These are phyloP conservation scores for Amanita phalloides DNA, from an alignment of 768 basidiomycete species.

Conservation along the genomic window DNA sequence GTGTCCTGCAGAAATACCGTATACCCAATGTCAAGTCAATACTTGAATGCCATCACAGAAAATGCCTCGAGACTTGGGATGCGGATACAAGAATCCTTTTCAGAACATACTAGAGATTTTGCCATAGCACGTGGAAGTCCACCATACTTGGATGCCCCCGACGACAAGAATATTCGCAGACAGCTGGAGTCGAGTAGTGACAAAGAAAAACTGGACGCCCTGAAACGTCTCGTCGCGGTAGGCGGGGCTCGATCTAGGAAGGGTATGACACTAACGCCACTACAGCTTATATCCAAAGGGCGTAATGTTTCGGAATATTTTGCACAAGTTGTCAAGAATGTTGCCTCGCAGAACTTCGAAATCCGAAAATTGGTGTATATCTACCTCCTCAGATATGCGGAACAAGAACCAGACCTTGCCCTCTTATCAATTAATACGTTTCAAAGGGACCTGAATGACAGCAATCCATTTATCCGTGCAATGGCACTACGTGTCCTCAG, in stretches of 20 bases:
- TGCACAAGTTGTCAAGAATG: conserved; percentile 95
- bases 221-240: conserved; percentile 92
- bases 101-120: conserved; percentile 71
- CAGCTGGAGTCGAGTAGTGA: conserved; percentile 87
- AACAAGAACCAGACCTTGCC: conserved; percentile 89
- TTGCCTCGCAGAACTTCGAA: conserved; percentile 86
- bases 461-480: conserved; percentile 88
- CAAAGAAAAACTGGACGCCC: conserved; percentile 85
- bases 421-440: conserved; percentile 97
- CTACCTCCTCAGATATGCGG: conserved; percentile 90
- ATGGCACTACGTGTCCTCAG: conserved; percentile 93
- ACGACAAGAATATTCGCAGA: conserved; percentile 76
- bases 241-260: conserved; percentile 18
- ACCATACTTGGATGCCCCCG: conserved; percentile 55
- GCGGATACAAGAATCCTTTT: conserved; percentile 76
- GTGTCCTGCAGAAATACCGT: neutral
- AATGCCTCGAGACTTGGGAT: conserved; percentile 78
- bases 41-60: conserved; percentile 52
- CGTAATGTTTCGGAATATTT: conserved; percentile 91
- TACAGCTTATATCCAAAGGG: conserved; percentile 84
- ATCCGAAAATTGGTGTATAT: conserved; percentile 97
- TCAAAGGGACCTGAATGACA: conserved; percentile 90
- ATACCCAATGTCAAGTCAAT: conserved; percentile 29
- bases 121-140: conserved; percentile 44
- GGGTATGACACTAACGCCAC: neutral